A percentile compares a stretch with the other conserved stretches of the same genome.
phyloP scores from a whole-genome alignment of 345 rosid species.

The Arabis hirsuta region DNA sequence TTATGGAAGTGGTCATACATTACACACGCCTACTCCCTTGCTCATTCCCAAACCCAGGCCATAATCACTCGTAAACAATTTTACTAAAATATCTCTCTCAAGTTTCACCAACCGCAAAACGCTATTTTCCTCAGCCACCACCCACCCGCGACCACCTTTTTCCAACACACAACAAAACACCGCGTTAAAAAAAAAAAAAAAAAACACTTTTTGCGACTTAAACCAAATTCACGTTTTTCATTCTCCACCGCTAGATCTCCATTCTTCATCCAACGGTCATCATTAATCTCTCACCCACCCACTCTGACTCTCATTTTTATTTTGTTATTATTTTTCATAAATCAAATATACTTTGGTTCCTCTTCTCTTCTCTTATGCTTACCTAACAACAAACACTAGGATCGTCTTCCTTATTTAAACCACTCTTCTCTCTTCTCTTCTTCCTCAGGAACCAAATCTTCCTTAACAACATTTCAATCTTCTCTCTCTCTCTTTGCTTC shows the following conservation, averaged over 20 bases:
- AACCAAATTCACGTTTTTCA: conserved; percentile 32
- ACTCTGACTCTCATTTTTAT: conserved; percentile 16
- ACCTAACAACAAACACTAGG: conserved; percentile 43
- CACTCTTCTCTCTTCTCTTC: conserved; percentile 38
- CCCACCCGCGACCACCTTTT: conserved; percentile 40
- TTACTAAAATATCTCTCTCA: not conserved
- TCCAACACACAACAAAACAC: not conserved
- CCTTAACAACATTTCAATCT: conserved; percentile 26
- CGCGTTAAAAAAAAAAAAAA: conserved; percentile 4
- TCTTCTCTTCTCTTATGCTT: conserved; percentile 28
- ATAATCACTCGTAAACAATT: conserved; percentile 10
- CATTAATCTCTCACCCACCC: conserved; percentile 42
- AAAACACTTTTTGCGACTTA: conserved; percentile 25
- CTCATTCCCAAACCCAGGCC: conserved; percentile 30
- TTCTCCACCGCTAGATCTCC: conserved; percentile 33
- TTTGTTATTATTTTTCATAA: not conserved
- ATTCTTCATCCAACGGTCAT: conserved; percentile 37
- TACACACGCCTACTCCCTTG: conserved; percentile 32
- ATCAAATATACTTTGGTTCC: conserved; percentile 6
- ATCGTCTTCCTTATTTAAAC: conserved; percentile 38
- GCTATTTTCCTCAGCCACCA: conserved; percentile 36
- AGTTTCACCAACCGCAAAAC: conserved; percentile 43
- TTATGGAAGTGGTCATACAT: too few relatives aligned
- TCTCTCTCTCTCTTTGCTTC: conserved; percentile 26
- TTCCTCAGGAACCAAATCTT: conserved; percentile 25